phyloP scores from a whole-genome alignment of 257 asterid species.

The Lithospermum erythrorhizon region DNA sequence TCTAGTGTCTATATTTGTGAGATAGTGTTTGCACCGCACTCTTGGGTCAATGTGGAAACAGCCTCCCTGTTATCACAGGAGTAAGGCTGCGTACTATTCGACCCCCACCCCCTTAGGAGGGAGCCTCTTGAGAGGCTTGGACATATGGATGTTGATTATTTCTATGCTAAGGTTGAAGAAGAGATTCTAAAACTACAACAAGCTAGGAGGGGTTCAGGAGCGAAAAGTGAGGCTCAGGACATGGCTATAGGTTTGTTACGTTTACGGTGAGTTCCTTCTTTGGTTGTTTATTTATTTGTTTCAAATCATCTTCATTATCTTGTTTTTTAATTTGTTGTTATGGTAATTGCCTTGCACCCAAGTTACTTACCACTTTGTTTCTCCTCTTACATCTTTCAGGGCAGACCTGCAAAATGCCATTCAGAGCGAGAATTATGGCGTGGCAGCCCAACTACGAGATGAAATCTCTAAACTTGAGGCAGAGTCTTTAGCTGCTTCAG shows the following conservation, averaged over 20 bases:
- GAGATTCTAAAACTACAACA: conserved; percentile 64
- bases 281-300: background rate
- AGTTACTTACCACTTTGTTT: background rate
- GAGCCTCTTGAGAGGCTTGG: too few species aligned
- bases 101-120: background rate
- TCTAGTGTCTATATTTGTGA: too few species aligned
- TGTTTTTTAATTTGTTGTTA: too few species aligned
- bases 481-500: conserved; percentile 73
- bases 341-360: background rate
- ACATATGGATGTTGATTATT: too few species aligned
- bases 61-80: too few species aligned
- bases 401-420: conserved; percentile 84
- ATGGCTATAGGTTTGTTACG: conserved; percentile 86
- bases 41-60: too few species aligned
- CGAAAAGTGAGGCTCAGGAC: conserved; percentile 95
- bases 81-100: conserved; percentile 7
- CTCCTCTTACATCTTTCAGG: conserved; percentile 37
- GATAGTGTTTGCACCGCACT: too few species aligned
- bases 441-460: conserved; percentile 86
- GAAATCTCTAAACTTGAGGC: conserved; percentile 80
- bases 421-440: conserved; percentile 64
- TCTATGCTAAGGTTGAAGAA: conserved; percentile 60
- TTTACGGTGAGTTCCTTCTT: conserved; percentile 41
- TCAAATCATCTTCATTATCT: background rate
- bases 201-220: conserved; percentile 60